Conservation (phyloP, 331 rosid genomes). For the Malus hybrid region DNA sequence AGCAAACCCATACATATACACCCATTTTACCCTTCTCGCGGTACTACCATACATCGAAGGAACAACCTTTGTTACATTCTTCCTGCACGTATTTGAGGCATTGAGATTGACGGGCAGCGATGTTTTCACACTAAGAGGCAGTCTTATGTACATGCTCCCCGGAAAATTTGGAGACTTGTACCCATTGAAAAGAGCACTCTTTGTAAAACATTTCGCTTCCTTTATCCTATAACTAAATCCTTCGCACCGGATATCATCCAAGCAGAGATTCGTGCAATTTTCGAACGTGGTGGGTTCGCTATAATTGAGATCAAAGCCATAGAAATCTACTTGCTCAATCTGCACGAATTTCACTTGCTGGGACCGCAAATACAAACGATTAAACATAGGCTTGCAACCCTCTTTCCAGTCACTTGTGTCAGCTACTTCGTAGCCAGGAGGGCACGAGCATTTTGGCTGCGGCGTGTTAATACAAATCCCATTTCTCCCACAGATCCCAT, state of each 20-base stretch:
- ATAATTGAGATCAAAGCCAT: slow-evolving; percentile 5
- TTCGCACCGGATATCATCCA: slow-evolving; percentile 12
- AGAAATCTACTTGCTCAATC: slow-evolving; percentile 9
- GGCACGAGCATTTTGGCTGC: slow-evolving; percentile 2
- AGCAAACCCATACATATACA: slow-evolving; percentile 4
- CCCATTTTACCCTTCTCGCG: neutral
- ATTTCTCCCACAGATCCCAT: slow-evolving; percentile 7
- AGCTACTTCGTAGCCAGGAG: slow-evolving; percentile 2
- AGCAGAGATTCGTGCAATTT: neutral
- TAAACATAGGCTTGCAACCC: slow-evolving; percentile 9
- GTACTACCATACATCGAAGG: neutral
- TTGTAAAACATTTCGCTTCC: neutral
- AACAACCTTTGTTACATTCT: neutral
- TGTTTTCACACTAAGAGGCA: neutral
- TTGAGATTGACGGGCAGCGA: neutral
- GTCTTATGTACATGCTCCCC: neutral
- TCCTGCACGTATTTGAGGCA: neutral
- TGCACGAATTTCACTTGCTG: neutral
- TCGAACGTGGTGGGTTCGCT: neutral
- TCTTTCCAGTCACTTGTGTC: neutral
- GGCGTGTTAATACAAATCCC: slow-evolving; percentile 4
- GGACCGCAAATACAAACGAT: neutral
- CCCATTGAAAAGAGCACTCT: slow-evolving; percentile 15
- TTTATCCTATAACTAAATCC: slow-evolving; percentile 5
- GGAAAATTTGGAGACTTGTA: neutral